Evolutionary conservation across 768 basidiomycete genomes (phyloP).

Genomic region (Zangia roseola): DNA sequence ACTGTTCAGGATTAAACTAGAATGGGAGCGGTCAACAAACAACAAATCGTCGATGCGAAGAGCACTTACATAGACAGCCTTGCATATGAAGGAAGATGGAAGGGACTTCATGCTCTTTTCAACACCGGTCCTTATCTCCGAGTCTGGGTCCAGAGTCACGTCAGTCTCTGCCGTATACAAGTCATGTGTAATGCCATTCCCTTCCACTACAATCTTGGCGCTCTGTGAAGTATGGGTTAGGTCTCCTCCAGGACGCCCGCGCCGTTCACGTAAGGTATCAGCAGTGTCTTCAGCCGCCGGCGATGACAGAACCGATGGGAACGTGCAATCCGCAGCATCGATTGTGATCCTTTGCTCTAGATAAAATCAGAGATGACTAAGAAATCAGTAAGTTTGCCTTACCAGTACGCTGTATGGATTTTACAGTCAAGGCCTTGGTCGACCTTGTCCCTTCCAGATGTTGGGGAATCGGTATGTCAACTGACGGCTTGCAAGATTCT

Average conservation of each 20-base stretch:
- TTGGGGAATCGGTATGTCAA: background rate
- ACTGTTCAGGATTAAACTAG: conserved; percentile 13
- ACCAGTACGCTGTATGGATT: conserved; percentile 11
- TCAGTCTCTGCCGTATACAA: conserved; percentile 7
- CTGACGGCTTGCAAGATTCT: background rate
- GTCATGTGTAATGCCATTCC: background rate
- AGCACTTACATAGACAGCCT: conserved; percentile 5
- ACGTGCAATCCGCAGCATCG: conserved; percentile 1
- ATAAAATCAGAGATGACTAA: background rate
- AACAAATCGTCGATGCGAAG: background rate
- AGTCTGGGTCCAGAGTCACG: background rate
- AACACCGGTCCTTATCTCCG: conserved; percentile 9
- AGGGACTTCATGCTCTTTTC: conserved; percentile 7
- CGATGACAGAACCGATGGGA: background rate
- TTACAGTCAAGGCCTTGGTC: background rate
- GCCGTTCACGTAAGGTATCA: background rate
- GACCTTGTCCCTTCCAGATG: background rate
- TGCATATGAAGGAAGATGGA: background rate
- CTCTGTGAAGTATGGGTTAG: background rate
- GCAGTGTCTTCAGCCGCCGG: background rate
- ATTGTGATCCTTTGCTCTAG: conserved; percentile 11
- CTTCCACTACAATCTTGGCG: background rate
- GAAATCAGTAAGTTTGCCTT: background rate
- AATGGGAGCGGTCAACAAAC: background rate
- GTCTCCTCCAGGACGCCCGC: background rate